phyloP scores from a whole-genome alignment of 306 rosid genomes.

The Alnus glutinosa region DNA sequence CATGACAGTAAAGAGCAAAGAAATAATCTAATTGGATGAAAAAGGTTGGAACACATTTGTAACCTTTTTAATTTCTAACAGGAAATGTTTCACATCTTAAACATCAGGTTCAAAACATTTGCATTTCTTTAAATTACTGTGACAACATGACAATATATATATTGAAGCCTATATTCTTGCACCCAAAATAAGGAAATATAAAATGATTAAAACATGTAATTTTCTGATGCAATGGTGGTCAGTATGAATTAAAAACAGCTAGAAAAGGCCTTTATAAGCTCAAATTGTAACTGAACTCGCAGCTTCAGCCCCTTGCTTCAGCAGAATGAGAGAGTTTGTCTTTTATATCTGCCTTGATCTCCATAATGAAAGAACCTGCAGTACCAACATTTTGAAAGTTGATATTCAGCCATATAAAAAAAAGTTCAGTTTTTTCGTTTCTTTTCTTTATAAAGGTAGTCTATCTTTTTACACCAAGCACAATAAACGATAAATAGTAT shows the following conservation, averaged over 20 bases:
- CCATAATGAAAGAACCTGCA: slow-evolving; percentile 30
- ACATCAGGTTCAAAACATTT: slow-evolving; percentile 11
- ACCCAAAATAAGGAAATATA: neutral
- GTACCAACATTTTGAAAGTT: neutral
- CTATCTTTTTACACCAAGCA: neutral
- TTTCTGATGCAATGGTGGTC: neutral
- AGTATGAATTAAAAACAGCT: neutral
- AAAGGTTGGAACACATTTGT: neutral
- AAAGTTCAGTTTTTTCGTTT: neutral
- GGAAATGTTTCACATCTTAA: neutral
- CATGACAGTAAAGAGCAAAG: neutral
- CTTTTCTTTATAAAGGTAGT: neutral
- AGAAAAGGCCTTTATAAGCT: neutral
- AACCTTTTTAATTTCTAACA: neutral
- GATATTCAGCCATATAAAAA: neutral
- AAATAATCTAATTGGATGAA: neutral
- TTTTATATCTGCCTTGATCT: slow-evolving; percentile 20
- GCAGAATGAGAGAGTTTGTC: slow-evolving; percentile 37
- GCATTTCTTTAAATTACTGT: neutral
- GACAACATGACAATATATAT: neutral
- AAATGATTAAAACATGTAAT: neutral
- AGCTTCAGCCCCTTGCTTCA: slow-evolving; percentile 73
- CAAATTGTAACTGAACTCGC: slow-evolving; percentile 37
- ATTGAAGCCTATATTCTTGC: neutral
- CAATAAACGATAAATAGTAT: neutral